phyloP scores from a whole-genome alignment of 805 yeast genomes.

The Lipomyces starkeyi region DNA sequence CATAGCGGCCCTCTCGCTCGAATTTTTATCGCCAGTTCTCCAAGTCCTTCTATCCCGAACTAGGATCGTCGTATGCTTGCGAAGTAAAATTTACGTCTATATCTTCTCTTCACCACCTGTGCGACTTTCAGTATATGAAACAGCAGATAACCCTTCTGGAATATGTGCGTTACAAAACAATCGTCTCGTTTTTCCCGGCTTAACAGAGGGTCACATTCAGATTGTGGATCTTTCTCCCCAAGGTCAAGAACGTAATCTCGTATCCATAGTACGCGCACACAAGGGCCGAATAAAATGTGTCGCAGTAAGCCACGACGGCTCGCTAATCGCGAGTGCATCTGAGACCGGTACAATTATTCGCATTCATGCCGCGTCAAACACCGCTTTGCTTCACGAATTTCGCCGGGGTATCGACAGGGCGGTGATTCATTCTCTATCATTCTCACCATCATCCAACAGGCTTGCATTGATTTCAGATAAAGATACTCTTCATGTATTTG shows the following conservation, averaged over 20 bases:
- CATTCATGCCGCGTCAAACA: slow-evolving; percentile 69
- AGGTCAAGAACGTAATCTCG: slow-evolving; percentile 66
- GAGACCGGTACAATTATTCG: slow-evolving; percentile 82
- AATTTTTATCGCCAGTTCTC: slow-evolving; percentile 75
- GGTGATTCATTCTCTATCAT: slow-evolving; percentile 77
- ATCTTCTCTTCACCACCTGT: slow-evolving; percentile 83
- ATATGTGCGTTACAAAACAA: slow-evolving; percentile 61
- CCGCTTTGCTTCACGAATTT: slow-evolving; percentile 78
- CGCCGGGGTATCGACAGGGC: slow-evolving; percentile 91
- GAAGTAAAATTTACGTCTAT: slow-evolving; percentile 71
- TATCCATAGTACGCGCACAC: slow-evolving; percentile 79
- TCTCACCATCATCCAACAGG: slow-evolving; percentile 74
- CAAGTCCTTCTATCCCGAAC: slow-evolving; percentile 77
- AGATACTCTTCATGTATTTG: slow-evolving; percentile 85
- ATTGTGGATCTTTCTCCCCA: slow-evolving; percentile 72
- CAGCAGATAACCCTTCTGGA: slow-evolving; percentile 66
- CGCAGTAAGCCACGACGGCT: slow-evolving; percentile 66
- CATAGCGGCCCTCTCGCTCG: slow-evolving; percentile 71
- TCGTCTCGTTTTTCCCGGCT: slow-evolving; percentile 77
- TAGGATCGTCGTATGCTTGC: slow-evolving; percentile 73
- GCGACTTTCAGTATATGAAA: slow-evolving; percentile 66
- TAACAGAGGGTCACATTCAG: slow-evolving; percentile 77
- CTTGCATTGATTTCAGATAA: slow-evolving; percentile 90
- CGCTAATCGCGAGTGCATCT: slow-evolving; percentile 78
- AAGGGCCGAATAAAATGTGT: slow-evolving; percentile 67